Percentiles rank a stretch among this genome's conserved stretches.
Conservation (phyloP, 441 rosid species). For the Viola pubescens region DNA sequence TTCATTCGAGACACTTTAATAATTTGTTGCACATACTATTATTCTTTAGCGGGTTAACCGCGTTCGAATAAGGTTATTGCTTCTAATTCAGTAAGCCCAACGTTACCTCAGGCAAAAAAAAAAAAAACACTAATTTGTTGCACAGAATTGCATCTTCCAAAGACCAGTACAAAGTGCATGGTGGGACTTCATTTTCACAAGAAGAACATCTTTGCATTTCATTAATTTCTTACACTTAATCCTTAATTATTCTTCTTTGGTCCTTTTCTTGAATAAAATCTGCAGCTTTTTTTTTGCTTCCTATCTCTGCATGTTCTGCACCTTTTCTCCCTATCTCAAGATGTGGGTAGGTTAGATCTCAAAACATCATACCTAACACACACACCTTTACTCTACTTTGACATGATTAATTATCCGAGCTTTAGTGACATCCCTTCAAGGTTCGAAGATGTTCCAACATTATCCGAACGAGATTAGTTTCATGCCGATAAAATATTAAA, state of each 20-base stretch:
- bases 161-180: too few relatives aligned
- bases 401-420: not conserved
- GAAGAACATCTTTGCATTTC: not conserved
- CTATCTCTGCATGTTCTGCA: not conserved
- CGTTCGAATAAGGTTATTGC: too few relatives aligned
- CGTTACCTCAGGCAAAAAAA: too few relatives aligned
- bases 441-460: too few relatives aligned
- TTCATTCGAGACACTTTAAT: too few relatives aligned
- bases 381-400: not conserved
- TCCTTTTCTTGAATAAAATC: not conserved
- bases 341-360: slow-evolving; percentile 8
- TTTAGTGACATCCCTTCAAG: too few relatives aligned
- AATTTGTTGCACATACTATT: too few relatives aligned
- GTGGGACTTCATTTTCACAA: not conserved
- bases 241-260: not conserved
- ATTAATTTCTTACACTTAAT: not conserved
- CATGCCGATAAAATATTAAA: too few relatives aligned
- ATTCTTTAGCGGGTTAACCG: too few relatives aligned
- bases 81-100: too few relatives aligned
- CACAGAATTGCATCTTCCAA: not conserved
- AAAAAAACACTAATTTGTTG: not conserved
- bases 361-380: slow-evolving; percentile 1
- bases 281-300: not conserved
- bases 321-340: slow-evolving; percentile 2
- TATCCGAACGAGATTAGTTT: too few relatives aligned